Conservation (phyloP, 805 yeast species). For the Ogataea polymorpha region DNA sequence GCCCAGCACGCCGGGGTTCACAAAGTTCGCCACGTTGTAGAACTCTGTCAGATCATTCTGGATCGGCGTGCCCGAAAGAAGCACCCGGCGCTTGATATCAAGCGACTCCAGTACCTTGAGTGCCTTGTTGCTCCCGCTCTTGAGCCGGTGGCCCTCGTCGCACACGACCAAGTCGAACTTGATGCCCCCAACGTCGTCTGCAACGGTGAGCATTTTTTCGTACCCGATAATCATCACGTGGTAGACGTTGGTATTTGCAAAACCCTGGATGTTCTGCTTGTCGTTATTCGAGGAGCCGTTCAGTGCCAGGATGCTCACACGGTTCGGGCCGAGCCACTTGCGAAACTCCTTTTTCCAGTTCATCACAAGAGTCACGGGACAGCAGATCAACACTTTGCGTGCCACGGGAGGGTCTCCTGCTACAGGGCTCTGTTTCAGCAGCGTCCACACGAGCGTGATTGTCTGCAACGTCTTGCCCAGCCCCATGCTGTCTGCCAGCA, state of each 20-base stretch:
- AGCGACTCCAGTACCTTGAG: conserved; percentile 58
- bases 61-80: conserved; percentile 66
- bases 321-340: conserved; percentile 77
- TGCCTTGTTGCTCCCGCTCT: conserved; percentile 69
- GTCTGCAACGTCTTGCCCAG: conserved; percentile 87
- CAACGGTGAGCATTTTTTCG: conserved; percentile 65
- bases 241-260: conserved; percentile 66
- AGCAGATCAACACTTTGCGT: conserved; percentile 70
- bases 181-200: conserved; percentile 45
- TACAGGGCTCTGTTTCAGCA: conserved; percentile 62
- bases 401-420: conserved; percentile 37
- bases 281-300: conserved; percentile 52
- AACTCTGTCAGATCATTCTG: conserved; percentile 90
- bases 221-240: conserved; percentile 86
- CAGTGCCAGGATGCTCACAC: conserved; percentile 64
- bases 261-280: conserved; percentile 52
- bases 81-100: conserved; percentile 51
- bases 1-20: conserved; percentile 83
- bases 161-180: conserved; percentile 72
- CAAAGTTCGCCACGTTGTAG: conserved; percentile 72
- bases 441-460: conserved; percentile 79
- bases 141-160: conserved; percentile 94
- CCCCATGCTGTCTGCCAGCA: conserved; percentile 98
- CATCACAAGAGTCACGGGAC: conserved; percentile 84
- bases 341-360: conserved; percentile 88